A percentile compares a stretch with the other conserved stretches of the same genome.
Conservation (phyloP, 768 basidiomycete species). For the Tulasnella calospora region DNA sequence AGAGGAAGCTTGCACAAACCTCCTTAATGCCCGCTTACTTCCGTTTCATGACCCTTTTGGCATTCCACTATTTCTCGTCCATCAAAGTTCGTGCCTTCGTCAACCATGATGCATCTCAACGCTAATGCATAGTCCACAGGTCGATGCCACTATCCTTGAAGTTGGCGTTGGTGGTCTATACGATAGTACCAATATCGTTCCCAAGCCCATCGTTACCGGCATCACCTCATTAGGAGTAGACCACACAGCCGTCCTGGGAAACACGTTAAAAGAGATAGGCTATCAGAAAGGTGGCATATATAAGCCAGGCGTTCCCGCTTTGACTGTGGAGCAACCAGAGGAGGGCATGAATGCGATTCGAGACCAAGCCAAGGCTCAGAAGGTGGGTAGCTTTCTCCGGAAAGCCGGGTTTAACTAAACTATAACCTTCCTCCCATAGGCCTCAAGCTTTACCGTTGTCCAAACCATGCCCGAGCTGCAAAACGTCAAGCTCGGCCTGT, state of each 20-base stretch:
- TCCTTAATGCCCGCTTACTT: conserved; percentile 87
- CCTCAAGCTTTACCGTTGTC: conserved; percentile 64
- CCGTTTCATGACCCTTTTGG: conserved; percentile 85
- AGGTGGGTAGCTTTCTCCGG: conserved; percentile 42
- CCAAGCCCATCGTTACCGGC: conserved; percentile 82
- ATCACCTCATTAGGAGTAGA: conserved; percentile 89
- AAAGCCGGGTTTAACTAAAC: conserved; percentile 1
- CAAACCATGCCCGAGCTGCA: conserved; percentile 49
- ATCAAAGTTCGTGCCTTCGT: conserved; percentile 46
- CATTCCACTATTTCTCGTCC: conserved; percentile 82
- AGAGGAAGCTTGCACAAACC: conserved; percentile 49
- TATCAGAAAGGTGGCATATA: conserved; percentile 96
- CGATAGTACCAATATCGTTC: conserved; percentile 95
- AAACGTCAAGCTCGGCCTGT: conserved; percentile 66
- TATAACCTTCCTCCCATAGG: conserved; percentile 39
- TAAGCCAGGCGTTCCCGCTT: conserved; percentile 83
- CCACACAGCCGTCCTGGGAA: conserved; percentile 81
- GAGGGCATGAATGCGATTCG: conserved; percentile 66
- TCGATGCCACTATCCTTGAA: conserved; percentile 90
- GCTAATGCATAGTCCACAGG: conserved; percentile 35
- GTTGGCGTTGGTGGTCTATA: conserved; percentile 93
- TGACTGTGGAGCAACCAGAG: conserved; percentile 70
- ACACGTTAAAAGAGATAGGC: conserved; percentile 83
- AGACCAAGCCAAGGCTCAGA: conserved; percentile 58
- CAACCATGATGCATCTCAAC: background rate